Base-by-base conservation (phyloP, 805 yeast species). In the Wickerhamomyces bovis region DNA sequence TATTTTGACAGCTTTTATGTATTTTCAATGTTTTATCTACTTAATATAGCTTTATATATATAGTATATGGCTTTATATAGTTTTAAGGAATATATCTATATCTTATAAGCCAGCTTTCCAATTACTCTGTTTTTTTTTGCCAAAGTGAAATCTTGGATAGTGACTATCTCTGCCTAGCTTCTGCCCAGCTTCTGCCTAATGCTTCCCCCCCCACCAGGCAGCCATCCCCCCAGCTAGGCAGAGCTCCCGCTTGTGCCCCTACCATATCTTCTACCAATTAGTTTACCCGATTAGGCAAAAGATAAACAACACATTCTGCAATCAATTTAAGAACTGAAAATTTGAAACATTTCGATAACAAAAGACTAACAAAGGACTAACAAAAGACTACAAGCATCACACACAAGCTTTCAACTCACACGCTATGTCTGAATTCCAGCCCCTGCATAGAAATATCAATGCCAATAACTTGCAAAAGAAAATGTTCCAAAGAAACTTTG, bases 371-470 rank as follows among this genome's bases (percentile, higher is more conserved):
- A 8, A 22, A 22, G 23, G 12, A 16, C 18, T 4, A 15, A 4
- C 13, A 9, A 20, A 39, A 22, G n/a, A 9, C 5, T 22, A 22
- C 6, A 6, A 9, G 25, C 25, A 6, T 6, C 21, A 23, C 35
- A 39, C 4, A 25, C 15, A 26, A 25, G 15, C 18, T n/a, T 31
- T 30, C 15, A n/a, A 31, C 16, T 16, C 18, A 6, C 22, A 18
- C 40, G 42, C 20, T n/a, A 51, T 54, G 55, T 57, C 62, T n/a
- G 61, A 59, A 35, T 46, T 62, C 46, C 66, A 62, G 41, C 63
- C 63, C 23, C 39, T 62, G 18, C 64, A 61, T 45, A 59, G 56
- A 45, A 51, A 50, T 15, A 15, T 13, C 16, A 19, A 21, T 6
- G 13, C n/a, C 13, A 13, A 15, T 44, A 47, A 42, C 30, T 43